Base-by-base conservation (phyloP, 768 basidiomycete genomes). In the Boletus rubescentipes region DNA sequence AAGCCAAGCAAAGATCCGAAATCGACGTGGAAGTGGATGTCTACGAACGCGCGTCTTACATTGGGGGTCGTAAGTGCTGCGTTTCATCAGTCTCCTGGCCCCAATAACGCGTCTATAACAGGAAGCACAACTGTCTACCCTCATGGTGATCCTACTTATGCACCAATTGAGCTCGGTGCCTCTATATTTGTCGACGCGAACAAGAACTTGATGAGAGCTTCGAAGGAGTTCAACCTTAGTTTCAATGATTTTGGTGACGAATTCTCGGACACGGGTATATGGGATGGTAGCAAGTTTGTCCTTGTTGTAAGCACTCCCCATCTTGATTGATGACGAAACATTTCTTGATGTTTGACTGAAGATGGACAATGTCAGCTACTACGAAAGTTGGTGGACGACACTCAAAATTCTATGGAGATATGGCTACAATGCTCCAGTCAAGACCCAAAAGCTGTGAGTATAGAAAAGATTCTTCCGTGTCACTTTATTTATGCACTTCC, bases 131-230 rank as follows among this genome's bases (percentile, higher is more conserved):
- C 77, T 9, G 86, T 94, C 5, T 78, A 87, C 59, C 93, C 93
- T 6, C 84, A 93, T 67, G 72, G 72, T 45, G 79, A 85, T 58
- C 67, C 72, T 5, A 77, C 72, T 41, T 75, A 87, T 16, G 77
- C 78, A 23, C 82, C 85, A 21, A 71, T 91, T 23, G 95, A 97
- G 64, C 76, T 95, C 1, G 95, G 94, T 0, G 95, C 87, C 0
- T 87, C 86, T n/a, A 87, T 95, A 51, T 97, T 95, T 64, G 87
- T 95, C 12, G 60, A 79, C 51, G 80, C 77, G 5, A 93, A 97
- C 73, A 85, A 75, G 65, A 86, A 87, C 65, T 49, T 87, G 49
- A 73, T 77, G 75, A 83, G 91, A 51, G 95, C 94, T 3, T 80
- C 85, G 0, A 77, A 87, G 35, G 91, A 91, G 49, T 94, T 93